These are phyloP conservation scores for Ormosia semicastrata DNA, from an alignment of 306 rosid species.

Conservation along the genomic window DNA sequence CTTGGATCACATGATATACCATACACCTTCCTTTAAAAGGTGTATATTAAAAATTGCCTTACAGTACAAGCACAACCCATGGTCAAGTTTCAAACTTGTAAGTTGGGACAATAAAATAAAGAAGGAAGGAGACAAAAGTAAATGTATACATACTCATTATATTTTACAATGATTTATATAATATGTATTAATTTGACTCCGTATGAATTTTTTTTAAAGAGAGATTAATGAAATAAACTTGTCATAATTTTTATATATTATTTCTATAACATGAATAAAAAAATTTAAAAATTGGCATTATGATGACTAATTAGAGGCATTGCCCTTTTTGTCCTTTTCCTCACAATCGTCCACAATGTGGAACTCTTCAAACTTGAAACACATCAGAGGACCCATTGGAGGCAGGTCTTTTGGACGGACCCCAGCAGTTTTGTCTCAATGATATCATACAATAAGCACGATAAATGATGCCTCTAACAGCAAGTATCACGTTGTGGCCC, in stretches of 20 bases:
- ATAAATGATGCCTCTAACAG: background rate
- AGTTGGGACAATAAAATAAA: background rate
- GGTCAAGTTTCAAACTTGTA: background rate
- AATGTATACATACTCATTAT: background rate
- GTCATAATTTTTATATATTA: background rate
- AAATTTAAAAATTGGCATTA: background rate
- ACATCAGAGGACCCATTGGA: background rate
- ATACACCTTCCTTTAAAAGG: too few species aligned
- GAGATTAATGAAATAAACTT: background rate
- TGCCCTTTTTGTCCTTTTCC: background rate
- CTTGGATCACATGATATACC: too few species aligned
- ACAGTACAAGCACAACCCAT: background rate
- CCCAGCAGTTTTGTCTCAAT: conserved; percentile 17
- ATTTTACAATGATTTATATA: background rate
- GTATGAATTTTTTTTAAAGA: background rate
- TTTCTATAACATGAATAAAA: background rate
- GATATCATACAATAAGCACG: background rate
- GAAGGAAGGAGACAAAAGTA: background rate
- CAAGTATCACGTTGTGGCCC: background rate
- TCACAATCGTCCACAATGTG: background rate
- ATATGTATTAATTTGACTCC: background rate
- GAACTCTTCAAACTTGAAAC: background rate
- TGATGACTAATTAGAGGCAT: background rate
- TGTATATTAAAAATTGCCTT: too few species aligned
- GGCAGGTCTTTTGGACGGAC: conserved; percentile 6